Evolutionary conservation across 768 basidiomycete species (phyloP).

Genomic region (Antrodiella citrinella): DNA sequence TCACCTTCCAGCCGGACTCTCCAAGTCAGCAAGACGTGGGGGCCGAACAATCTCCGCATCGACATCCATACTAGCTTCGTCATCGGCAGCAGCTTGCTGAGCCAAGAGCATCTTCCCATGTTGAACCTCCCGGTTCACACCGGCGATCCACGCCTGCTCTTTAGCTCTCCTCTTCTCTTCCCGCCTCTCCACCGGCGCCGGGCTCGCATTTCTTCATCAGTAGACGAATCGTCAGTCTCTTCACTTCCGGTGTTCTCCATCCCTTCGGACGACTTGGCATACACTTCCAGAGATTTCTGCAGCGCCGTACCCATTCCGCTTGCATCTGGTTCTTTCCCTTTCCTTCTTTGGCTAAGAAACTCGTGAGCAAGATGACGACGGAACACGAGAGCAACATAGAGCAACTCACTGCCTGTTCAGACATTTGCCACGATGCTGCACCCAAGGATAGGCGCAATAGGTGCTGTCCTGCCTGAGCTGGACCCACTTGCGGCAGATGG

Average conservation of each 20-base stretch:
- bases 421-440: slow-evolving; percentile 72
- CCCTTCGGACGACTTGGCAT: slow-evolving; percentile 31
- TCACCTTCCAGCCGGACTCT: slow-evolving; percentile 53
- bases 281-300: slow-evolving; percentile 16
- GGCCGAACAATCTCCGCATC: slow-evolving; percentile 11
- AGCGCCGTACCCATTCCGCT: slow-evolving; percentile 16
- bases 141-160: slow-evolving; percentile 13
- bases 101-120: slow-evolving; percentile 6
- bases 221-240: background rate
- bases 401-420: slow-evolving; percentile 56
- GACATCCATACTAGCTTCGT: slow-evolving; percentile 14
- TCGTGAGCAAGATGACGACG: background rate
- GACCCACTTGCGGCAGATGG: slow-evolving; percentile 74
- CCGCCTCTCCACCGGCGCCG: slow-evolving; percentile 7
- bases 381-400: background rate
- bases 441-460: slow-evolving; percentile 79
- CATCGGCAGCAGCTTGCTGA: slow-evolving; percentile 16
- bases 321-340: slow-evolving; percentile 36
- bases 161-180: slow-evolving; percentile 21
- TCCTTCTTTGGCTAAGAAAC: slow-evolving; percentile 17
- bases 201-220: slow-evolving; percentile 6
- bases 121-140: slow-evolving; percentile 9
- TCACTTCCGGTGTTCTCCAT: slow-evolving; percentile 17
- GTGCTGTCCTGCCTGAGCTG: slow-evolving; percentile 71
- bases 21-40: slow-evolving; percentile 45